A percentile compares a stretch with the other conserved stretches of the same genome.
Conservation (phyloP, 2,329 filamentous ascomycete species). For the Aureobasidium sp. region DNA sequence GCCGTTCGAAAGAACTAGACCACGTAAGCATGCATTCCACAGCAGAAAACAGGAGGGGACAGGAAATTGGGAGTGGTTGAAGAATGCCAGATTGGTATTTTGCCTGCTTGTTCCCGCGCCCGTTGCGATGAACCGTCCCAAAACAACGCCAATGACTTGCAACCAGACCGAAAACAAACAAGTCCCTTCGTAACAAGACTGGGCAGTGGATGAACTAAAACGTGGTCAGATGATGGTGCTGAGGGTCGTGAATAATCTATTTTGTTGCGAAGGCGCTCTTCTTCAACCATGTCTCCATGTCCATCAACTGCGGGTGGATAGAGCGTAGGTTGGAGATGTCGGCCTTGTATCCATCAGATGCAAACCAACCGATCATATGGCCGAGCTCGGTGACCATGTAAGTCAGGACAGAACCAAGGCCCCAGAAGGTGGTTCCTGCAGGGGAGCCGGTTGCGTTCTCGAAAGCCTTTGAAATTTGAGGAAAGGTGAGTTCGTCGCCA, state of each 20-base stretch:
- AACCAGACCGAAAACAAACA: constrained; percentile 11
- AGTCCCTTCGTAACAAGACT: not conserved
- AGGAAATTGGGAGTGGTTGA: constrained; percentile 5
- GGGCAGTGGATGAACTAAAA: not conserved
- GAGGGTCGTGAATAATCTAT: not conserved
- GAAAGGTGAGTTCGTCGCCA: constrained; percentile 45
- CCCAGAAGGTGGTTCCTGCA: constrained; percentile 37
- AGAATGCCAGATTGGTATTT: constrained; percentile 13
- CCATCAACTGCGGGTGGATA: constrained; percentile 37
- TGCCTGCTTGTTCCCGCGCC: constrained; percentile 4
- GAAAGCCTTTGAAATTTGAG: constrained; percentile 40
- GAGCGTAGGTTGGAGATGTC: constrained; percentile 38
- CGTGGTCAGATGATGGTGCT: constrained; percentile 7
- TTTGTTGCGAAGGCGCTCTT: constrained; percentile 23
- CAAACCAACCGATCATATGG: constrained; percentile 39
- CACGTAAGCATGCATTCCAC: not conserved
- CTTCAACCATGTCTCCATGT: constrained; percentile 26
- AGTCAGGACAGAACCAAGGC: constrained; percentile 37
- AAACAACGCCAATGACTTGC: constrained; percentile 7
- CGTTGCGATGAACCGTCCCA: constrained; percentile 6
- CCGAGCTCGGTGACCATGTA: constrained; percentile 32
- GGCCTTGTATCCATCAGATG: constrained; percentile 40
- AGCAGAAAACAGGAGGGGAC: not conserved
- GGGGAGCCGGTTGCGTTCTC: constrained; percentile 37
- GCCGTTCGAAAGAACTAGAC: not conserved